Evolutionary conservation across 371 early-diverging fungal genomes (phyloP).

Genomic region (Apophysomyces ossiformis): DNA sequence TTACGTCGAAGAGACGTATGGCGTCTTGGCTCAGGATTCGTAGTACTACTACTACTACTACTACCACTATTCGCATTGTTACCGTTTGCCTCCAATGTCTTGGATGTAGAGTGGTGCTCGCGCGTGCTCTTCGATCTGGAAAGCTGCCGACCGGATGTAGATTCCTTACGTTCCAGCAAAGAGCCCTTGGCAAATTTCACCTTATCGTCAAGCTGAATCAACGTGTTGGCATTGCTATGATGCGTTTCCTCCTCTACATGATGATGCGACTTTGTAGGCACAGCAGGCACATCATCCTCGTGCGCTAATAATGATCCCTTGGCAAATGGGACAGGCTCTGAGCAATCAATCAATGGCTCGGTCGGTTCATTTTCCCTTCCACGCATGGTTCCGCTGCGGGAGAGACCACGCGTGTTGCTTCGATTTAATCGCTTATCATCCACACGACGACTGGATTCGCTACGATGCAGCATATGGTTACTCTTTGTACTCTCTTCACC

Average conservation of each 20-base stretch:
- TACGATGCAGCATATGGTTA: conserved; percentile 13
- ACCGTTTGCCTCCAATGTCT: background rate
- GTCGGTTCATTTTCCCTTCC: conserved; percentile 10
- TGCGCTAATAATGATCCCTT: conserved; percentile 43
- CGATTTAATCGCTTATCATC: conserved; percentile 15
- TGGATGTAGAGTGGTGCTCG: conserved; percentile 19
- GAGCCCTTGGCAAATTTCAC: conserved; percentile 49
- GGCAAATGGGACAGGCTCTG: conserved; percentile 27
- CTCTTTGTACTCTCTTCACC: conserved; percentile 14
- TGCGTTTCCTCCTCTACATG: conserved; percentile 8
- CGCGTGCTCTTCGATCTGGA: conserved; percentile 45
- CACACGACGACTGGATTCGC: conserved; percentile 28
- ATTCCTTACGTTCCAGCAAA: conserved; percentile 36
- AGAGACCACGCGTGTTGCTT: conserved; percentile 21
- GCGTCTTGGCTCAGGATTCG: conserved; percentile 14
- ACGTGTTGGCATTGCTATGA: conserved; percentile 20
- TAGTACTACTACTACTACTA: no score
- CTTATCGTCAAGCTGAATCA: conserved; percentile 49
- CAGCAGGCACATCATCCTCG: conserved; percentile 19
- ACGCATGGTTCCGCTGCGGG: conserved; percentile 31
- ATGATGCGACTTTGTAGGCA: background rate
- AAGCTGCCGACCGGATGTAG: conserved; percentile 13
- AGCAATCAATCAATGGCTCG: conserved; percentile 26
- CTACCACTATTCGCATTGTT: background rate
- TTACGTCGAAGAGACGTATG: conserved; percentile 44